Base-by-base conservation (phyloP, 768 basidiomycete species). In the Punctularia strigosozonata region DNA sequence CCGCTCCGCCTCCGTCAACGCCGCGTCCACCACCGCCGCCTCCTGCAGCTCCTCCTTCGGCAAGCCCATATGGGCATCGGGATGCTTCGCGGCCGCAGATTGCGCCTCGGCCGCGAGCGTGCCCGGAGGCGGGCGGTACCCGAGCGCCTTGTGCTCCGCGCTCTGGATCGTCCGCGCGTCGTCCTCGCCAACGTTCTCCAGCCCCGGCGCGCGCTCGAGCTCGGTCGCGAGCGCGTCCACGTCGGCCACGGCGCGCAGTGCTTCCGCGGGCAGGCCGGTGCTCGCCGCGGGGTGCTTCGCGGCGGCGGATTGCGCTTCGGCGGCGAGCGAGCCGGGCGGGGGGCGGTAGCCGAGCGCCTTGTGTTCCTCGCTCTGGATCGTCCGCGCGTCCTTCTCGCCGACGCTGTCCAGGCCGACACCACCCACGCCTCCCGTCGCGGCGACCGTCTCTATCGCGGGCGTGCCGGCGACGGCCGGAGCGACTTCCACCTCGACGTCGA, bases 351-450 rank as follows among this genome's bases (percentile, higher is more conserved):
- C 61, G 14, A 63, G 47, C 0, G 56, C 55, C 31, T 55, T 56
- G 50, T 61, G 60, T 41, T 62, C 60, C 18, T 52, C 51, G 2
- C 58, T 60, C 58, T 59, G 57, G 38, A 61, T 39, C 37, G 50
- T 57, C 25, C 53, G 49, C n/a, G 60, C 58, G 26, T 61, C 58
- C 3, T 20, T 46, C 41, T 43, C 37, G n/a, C 49, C 49, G 22
- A 52, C 42, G 22, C 28, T 28, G 18, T 42, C 37, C 33, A 52
- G 28, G 26, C 45, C 43, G 30, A 52, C 41, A 6, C 36, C 23
- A 4, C 2, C 15, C 23, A 45, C 26, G 21, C 31, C 39, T 4
- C 37, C 26, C 4, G 35, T 26, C 21, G 31, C 43, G 15, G 23
- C n/a, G n/a, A n/a, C n/a, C n/a, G n/a, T n/a, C n/a, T n/a, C n/a